A percentile compares a stretch with the other conserved stretches of the same genome.
Conservation (phyloP, 345 rosid species). For the Bruguiera sexangula region DNA sequence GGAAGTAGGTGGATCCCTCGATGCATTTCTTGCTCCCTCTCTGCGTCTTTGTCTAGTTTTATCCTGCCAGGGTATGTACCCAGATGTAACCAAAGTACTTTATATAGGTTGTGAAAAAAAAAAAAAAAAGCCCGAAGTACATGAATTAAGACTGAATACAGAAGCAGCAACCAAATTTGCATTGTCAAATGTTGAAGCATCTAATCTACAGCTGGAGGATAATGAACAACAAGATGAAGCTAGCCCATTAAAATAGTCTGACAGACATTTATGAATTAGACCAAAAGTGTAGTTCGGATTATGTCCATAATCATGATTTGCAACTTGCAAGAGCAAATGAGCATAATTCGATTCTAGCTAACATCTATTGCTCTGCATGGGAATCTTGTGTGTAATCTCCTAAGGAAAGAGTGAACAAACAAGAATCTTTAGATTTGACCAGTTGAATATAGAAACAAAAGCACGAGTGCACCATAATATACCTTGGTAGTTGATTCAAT, state of each 20-base stretch:
- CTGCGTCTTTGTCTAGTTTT: constrained; percentile 34
- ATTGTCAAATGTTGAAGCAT: neutral
- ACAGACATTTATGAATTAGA: neutral
- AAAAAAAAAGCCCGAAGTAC: too few relatives aligned
- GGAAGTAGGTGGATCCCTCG: constrained; percentile 47
- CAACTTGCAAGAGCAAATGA: neutral
- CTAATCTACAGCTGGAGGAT: neutral
- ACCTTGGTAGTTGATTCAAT: constrained; percentile 40
- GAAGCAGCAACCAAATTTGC: neutral
- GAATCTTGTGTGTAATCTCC: too few relatives aligned
- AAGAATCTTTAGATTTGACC: too few relatives aligned
- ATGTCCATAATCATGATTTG: neutral
- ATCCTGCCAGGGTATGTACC: constrained; percentile 40
- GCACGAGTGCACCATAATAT: neutral
- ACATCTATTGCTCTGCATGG: neutral
- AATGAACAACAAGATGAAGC: neutral
- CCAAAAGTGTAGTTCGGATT: neutral
- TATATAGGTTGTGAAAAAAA: neutral
- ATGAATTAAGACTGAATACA: neutral
- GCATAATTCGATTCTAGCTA: neutral
- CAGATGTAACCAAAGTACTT: neutral
- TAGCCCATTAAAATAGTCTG: neutral
- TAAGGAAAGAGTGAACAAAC: too few relatives aligned
- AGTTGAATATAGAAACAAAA: too few relatives aligned
- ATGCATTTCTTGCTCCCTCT: constrained; percentile 26